Conservation (phyloP, 2,329 filamentous ascomycete species). For the Alternaria sp. region DNA sequence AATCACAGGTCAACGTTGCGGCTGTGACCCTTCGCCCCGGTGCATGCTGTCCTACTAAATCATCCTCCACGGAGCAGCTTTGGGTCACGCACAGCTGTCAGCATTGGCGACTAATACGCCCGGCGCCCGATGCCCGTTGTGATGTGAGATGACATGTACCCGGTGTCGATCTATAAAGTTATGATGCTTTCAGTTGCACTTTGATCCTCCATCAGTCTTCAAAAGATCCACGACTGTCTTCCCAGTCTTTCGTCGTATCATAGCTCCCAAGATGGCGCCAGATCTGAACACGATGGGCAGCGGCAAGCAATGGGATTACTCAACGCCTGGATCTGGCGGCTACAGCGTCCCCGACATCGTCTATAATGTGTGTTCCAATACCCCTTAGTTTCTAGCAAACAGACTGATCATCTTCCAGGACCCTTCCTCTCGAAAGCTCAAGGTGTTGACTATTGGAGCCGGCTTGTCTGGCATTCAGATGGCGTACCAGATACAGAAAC, state of each 20-base stretch:
- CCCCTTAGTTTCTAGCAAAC: not conserved
- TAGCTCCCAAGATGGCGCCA: slow-evolving; percentile 45
- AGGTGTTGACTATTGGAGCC: slow-evolving; percentile 57
- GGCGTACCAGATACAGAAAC: slow-evolving; percentile 57
- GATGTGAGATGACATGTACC: not conserved
- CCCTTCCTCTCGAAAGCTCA: slow-evolving; percentile 44
- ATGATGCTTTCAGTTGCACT: not conserved
- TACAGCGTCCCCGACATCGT: slow-evolving; percentile 51
- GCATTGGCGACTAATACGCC: not conserved
- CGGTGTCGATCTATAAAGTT: not conserved
- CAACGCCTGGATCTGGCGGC: slow-evolving; percentile 51
- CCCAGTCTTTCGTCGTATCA: not conserved
- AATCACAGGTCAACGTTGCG: not conserved
- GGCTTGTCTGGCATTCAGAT: slow-evolving; percentile 56
- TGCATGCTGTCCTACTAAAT: not conserved
- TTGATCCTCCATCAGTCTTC: not conserved
- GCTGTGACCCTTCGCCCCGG: not conserved
- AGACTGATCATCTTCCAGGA: slow-evolving; percentile 5
- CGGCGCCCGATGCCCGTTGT: not conserved
- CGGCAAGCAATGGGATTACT: slow-evolving; percentile 51
- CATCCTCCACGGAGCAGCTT: not conserved
- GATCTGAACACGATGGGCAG: slow-evolving; percentile 49
- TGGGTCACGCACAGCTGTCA: not conserved
- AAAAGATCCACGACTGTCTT: not conserved
- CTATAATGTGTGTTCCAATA: slow-evolving; percentile 33